Evolutionary conservation across 768 basidiomycete genomes (phyloP), one percentile per base, ranked within the genome.

Genomic region (Hericium rajendrae): DNA sequence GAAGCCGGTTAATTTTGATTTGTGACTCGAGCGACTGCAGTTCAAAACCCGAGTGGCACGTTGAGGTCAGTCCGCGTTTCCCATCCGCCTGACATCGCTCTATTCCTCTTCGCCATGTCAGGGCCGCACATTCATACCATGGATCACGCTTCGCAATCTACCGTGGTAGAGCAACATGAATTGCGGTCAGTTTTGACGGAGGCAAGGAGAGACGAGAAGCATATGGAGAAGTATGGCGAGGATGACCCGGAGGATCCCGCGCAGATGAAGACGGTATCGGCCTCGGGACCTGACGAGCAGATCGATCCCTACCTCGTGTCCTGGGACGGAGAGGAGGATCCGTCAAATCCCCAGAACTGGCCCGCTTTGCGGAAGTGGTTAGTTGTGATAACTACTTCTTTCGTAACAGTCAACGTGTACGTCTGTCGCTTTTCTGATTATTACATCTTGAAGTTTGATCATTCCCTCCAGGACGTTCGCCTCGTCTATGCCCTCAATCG

Each of bases 401-500:
- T 57, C 12, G 48, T 57, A 38, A 58, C 54, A 1, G 38, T 64
- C 38, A 59, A 59, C 22, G 57, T 58, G 64, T 65, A 57, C 38
- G 63, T 57, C 8, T 49, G 4, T 39, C 12, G 9, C 2, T 6
- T 20, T 48, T 18, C 32, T 24, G 2, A 6, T 3, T 46, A 2
- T 16, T 16, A 4, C 16, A 6, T n/a, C 5, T 5, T 15, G n/a
- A 18, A 46, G 3, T 20, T 3, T n/a, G 5, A 46, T 8, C 9
- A 11, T 43, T 5, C n/a, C 22, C 15, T 20, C 3, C 39, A 62
- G 60, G 6, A 62, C 68, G 0, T 69, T 68, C 37, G 65, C 65
- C 2, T 68, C 65, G 16, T 67, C 66, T 0, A 60, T 65, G 2
- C 66, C 65, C 1, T 63, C 65, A 2, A 53, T 62, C 15, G 55